Percentiles rank a stretch among this genome's conserved stretches.
phyloP scores from a whole-genome alignment of 768 basidiomycete genomes.

The Kwoniella shandongensis region DNA sequence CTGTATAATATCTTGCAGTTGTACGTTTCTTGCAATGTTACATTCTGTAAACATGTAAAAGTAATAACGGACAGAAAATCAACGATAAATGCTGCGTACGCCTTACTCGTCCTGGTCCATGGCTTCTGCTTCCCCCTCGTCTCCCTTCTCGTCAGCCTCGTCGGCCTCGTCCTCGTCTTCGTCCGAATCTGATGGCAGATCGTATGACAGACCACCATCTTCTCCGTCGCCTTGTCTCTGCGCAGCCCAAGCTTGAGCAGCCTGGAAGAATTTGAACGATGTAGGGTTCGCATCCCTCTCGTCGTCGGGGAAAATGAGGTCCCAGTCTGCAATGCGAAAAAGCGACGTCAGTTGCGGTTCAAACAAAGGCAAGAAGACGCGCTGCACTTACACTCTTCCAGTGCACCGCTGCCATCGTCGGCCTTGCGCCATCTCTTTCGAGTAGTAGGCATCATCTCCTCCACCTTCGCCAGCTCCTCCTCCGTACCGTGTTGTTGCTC shows the following conservation, averaged over 20 bases:
- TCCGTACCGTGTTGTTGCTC: constrained; percentile 76
- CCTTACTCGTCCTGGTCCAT: constrained; percentile 27
- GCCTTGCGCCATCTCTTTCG: constrained; percentile 81
- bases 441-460: constrained; percentile 89
- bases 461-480: constrained; percentile 75
- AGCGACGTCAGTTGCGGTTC: neutral
- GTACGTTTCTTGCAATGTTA: neutral
- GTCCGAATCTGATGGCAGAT: constrained; percentile 41
- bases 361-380: constrained; percentile 1
- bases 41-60: neutral
- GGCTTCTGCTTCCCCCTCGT: constrained; percentile 8
- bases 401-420: constrained; percentile 71
- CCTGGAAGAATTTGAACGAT: constrained; percentile 91
- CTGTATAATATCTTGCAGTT: neutral
- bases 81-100: too few species aligned
- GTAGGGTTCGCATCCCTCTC: constrained; percentile 89
- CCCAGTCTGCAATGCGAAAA: constrained; percentile 69
- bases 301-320: constrained; percentile 94
- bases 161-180: constrained; percentile 50
- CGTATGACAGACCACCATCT: constrained; percentile 41
- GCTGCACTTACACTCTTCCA: constrained; percentile 66
- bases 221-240: constrained; percentile 36
- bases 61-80: too few species aligned
- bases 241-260: constrained; percentile 80
- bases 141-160: constrained; percentile 33